phyloP scores from a whole-genome alignment of 2,329 filamentous ascomycete species.

The Penicillium sp. region DNA sequence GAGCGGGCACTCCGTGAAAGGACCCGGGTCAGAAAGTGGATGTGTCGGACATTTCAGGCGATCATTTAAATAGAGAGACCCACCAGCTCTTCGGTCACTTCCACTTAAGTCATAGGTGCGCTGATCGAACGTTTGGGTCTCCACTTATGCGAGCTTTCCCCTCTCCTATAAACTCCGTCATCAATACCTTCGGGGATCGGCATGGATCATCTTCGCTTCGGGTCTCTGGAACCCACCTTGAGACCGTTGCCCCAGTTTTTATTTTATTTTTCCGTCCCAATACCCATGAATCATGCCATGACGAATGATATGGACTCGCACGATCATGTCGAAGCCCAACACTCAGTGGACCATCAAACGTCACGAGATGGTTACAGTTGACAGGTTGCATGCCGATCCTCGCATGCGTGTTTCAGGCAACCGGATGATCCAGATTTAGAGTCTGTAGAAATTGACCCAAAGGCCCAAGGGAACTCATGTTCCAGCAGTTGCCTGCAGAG shows the following conservation, averaged over 20 bases:
- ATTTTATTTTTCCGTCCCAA: not conserved
- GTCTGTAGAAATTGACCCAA: not conserved
- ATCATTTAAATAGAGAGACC: constrained; percentile 2
- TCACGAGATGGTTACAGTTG: not conserved
- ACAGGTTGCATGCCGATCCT: constrained; percentile 16
- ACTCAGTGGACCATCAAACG: not conserved
- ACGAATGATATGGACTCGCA: not conserved
- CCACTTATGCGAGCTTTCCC: constrained; percentile 3
- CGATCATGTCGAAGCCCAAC: not conserved
- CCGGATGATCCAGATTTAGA: constrained; percentile 1
- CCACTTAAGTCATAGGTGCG: constrained; percentile 22
- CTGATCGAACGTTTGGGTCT: constrained; percentile 17
- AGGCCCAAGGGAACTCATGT: constrained; percentile 15
- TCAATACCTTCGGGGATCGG: constrained; percentile 7
- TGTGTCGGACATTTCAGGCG: constrained; percentile 20
- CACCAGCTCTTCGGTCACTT: constrained; percentile 13
- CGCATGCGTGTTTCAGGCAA: constrained; percentile 22
- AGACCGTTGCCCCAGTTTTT: constrained; percentile 14
- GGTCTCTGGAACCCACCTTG: constrained; percentile 5
- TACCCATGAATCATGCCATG: constrained; percentile 7
- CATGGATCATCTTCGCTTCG: constrained; percentile 19
- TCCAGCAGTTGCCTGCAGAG: constrained; percentile 6
- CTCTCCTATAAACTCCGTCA: not conserved
- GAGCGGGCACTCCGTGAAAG: not conserved
- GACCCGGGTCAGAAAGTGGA: constrained; percentile 12